Evolutionary conservation across 2,329 filamentous ascomycete genomes (phyloP), one percentile per base, ranked within the genome.

Genomic region (Colletotrichum tabaci): DNA sequence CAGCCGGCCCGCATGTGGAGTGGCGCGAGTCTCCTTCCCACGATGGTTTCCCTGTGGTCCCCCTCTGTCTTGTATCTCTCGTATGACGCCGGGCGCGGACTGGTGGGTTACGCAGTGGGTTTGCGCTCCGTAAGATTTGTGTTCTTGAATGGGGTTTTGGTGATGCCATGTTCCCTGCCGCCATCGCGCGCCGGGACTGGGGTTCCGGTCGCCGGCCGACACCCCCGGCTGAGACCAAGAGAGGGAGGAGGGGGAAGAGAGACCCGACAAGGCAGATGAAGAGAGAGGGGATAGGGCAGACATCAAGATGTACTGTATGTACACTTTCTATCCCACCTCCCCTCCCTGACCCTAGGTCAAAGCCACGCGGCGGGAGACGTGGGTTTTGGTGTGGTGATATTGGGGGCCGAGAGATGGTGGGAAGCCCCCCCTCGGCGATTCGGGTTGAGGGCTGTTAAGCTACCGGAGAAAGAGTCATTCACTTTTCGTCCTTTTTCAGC

Each of bases 161-260:
- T 52, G 63, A 49, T 58, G 40, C 50, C 21, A 35, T 18, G 13
- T 67, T 38, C 67, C 67, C 3, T 67, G 67, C 42, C 53, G 23
- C 18, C 21, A 35, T 55, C 40, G 26, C 47, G 26, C 47, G 38
- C 67, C 63, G 56, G 63, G 63, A 61, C 67, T 47, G 30, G 63
- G 63, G 18, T 50, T 61, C 63, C 63, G 63, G 63, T 30, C 62
- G 55, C 56, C 49, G n/a, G 16, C 53, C 47, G 55, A 30, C 30
- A 7, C 30, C 30, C 30, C 55, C 55, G 47, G 56, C 67, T 30
- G 30, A 56, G 53, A 56, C 23, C 44, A 42, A 26, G 56, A 44
- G 16, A 13, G 55, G 23, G 55, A 16, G 15, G n/a, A 6, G 42
- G 42, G 21, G 40, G 5, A 13, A 4, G 26, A 26, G 26, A 26